These are phyloP conservation scores for Talaromyces ruber DNA, from an alignment of 495 filamentous ascomycete genomes.

Conservation along the genomic window DNA sequence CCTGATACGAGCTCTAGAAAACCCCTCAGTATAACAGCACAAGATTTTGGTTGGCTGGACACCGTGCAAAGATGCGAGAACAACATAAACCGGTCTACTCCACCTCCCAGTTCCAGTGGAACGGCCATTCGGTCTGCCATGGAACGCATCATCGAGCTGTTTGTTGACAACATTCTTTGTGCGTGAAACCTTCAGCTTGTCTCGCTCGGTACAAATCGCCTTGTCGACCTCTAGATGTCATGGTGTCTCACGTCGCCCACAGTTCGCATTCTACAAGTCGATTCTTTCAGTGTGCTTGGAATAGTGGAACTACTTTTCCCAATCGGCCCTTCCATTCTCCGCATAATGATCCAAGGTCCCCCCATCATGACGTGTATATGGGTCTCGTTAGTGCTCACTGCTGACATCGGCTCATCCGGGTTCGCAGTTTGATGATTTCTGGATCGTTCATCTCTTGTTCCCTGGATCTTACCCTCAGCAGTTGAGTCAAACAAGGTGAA, in stretches of 20 bases:
- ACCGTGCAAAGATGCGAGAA: not conserved
- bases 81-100: not conserved
- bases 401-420: not conserved
- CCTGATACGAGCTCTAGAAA: not conserved
- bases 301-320: not conserved
- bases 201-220: not conserved
- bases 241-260: not conserved
- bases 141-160: not conserved
- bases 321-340: not conserved
- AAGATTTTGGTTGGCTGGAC: not conserved
- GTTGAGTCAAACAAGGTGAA: not conserved
- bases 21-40: not conserved
- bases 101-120: not conserved
- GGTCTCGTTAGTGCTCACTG: not conserved
- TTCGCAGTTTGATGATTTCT: not conserved
- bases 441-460: not conserved
- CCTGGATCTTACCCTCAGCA: not conserved
- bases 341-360: not conserved
- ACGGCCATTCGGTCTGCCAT: not conserved
- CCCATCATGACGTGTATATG: conserved; percentile 3
- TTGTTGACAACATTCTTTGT: not conserved
- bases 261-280: not conserved
- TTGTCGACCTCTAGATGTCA: not conserved
- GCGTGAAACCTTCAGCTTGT: not conserved
- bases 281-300: not conserved